phyloP scores from a whole-genome alignment of 73 alveolate genomes.

The Paramecium primaurelia region DNA sequence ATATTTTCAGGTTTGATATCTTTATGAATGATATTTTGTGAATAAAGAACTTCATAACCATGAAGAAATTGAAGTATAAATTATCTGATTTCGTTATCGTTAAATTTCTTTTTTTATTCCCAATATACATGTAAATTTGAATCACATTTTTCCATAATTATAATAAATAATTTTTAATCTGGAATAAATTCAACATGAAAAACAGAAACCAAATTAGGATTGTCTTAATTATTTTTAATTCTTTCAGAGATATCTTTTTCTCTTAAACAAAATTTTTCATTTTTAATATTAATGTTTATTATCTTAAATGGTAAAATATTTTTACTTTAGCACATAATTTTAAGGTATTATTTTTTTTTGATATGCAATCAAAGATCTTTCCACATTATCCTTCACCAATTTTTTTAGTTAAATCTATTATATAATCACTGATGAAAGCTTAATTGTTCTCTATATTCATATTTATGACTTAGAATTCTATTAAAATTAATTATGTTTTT shows the following conservation, averaged over 20 bases:
- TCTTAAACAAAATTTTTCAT: neutral
- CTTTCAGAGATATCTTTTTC: neutral
- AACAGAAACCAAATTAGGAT: neutral
- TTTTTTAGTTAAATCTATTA: neutral
- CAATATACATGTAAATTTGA: neutral
- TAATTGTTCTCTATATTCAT: too few species aligned
- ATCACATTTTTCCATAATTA: neutral
- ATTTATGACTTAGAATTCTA: neutral
- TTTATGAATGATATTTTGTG: conserved; percentile 2
- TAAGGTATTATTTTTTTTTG: neutral
- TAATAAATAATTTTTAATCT: neutral
- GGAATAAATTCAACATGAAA: neutral
- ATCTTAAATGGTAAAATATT: neutral
- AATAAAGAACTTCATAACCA: conserved; percentile 2
- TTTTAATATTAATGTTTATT: neutral
- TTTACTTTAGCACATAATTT: neutral
- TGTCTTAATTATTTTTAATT: neutral
- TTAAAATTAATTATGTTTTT: too few species aligned
- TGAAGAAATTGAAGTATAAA: neutral
- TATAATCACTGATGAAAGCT: too few species aligned
- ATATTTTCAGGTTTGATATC: conserved; percentile 56
- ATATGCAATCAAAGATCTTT: neutral
- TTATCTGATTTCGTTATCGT: neutral
- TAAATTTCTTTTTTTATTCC: neutral
- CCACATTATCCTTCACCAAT: conserved; percentile 28